A percentile compares a stretch with the other conserved stretches of the same genome.
Evolutionary conservation across 2,329 filamentous ascomycete species (phyloP).

Genomic region (Bimuria novae-zelandiae): DNA sequence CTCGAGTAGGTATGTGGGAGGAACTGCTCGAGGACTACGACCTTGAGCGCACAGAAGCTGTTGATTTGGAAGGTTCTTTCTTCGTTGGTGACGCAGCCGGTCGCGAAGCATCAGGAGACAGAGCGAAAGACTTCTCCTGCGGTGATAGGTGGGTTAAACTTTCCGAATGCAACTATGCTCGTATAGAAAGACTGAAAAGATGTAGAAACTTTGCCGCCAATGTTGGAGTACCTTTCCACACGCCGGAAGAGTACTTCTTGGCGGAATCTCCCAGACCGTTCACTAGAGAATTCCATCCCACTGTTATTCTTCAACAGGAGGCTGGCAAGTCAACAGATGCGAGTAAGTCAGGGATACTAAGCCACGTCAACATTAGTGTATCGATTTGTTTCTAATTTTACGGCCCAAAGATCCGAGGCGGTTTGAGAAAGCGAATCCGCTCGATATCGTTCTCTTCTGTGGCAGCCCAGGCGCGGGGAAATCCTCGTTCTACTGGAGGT

Average conservation of each 20-base stretch:
- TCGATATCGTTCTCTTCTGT: conserved; percentile 83
- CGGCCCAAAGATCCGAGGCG: conserved; percentile 28
- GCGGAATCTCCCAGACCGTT: conserved; percentile 69
- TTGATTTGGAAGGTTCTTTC: conserved; percentile 74
- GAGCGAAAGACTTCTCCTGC: conserved; percentile 61
- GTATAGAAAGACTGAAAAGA: conserved; percentile 17
- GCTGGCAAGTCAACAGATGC: conserved; percentile 34
- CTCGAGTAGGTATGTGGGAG: conserved; percentile 86
- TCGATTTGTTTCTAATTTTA: conserved; percentile 25
- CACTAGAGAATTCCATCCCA: conserved; percentile 72
- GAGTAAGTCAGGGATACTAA: conserved; percentile 33
- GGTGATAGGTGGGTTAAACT: conserved; percentile 58
- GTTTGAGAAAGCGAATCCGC: conserved; percentile 64
- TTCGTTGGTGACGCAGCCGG: conserved; percentile 87
- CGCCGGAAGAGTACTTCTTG: conserved; percentile 92
- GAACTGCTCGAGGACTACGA: conserved; percentile 61
- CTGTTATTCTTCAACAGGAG: conserved; percentile 35
- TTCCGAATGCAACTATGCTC: conserved; percentile 15
- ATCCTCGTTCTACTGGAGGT: conserved; percentile 83
- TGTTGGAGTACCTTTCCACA: conserved; percentile 76
- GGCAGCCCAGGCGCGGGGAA: conserved; percentile 91
- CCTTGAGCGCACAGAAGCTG: conserved; percentile 54
- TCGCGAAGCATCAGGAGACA: conserved; percentile 49
- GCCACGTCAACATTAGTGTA: conserved; percentile 17
- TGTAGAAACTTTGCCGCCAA: conserved; percentile 78